These are phyloP conservation scores for Lachancea mirantina DNA, from an alignment of 805 yeast species.

Conservation along the genomic window DNA sequence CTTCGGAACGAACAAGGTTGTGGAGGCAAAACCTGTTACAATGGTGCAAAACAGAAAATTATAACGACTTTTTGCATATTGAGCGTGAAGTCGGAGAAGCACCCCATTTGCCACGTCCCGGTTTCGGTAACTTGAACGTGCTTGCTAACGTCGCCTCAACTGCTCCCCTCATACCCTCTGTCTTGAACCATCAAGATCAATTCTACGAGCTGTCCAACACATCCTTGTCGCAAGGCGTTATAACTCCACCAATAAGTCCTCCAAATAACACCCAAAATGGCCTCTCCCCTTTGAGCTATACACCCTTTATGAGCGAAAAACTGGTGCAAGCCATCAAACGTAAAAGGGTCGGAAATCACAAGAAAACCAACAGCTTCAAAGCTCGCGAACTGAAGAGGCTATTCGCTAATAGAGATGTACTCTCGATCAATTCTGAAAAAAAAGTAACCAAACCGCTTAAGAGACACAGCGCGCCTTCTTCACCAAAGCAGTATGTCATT, in stretches of 20 bases:
- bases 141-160: conserved; percentile 14
- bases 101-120: not conserved
- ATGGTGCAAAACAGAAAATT: conserved; percentile 31
- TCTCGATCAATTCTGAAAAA: conserved; percentile 22
- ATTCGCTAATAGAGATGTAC: conserved; percentile 25
- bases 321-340: conserved; percentile 27
- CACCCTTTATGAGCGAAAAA: conserved; percentile 24
- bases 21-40: conserved; percentile 28
- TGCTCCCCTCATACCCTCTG: conserved; percentile 18
- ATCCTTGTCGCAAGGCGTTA: conserved; percentile 13
- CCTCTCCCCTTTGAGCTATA: conserved; percentile 11
- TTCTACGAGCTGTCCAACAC: conserved; percentile 21
- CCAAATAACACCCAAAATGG: conserved; percentile 14
- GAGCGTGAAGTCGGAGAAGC: conserved; percentile 11
- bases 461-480: conserved; percentile 4
- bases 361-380: conserved; percentile 32
- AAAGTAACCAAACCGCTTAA: conserved; percentile 9
- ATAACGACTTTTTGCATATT: conserved; percentile 27
- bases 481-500: conserved; percentile 7
- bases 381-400: conserved; percentile 30
- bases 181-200: conserved; percentile 25
- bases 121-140: conserved; percentile 9
- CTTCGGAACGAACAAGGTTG: conserved; percentile 26
- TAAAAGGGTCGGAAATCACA: conserved; percentile 19
- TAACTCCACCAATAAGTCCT: conserved; percentile 31